Percentiles rank a stretch among this genome's conserved stretches.
phyloP scores from a whole-genome alignment of 768 basidiomycete genomes.

The Xerocomellus chrysenteron region DNA sequence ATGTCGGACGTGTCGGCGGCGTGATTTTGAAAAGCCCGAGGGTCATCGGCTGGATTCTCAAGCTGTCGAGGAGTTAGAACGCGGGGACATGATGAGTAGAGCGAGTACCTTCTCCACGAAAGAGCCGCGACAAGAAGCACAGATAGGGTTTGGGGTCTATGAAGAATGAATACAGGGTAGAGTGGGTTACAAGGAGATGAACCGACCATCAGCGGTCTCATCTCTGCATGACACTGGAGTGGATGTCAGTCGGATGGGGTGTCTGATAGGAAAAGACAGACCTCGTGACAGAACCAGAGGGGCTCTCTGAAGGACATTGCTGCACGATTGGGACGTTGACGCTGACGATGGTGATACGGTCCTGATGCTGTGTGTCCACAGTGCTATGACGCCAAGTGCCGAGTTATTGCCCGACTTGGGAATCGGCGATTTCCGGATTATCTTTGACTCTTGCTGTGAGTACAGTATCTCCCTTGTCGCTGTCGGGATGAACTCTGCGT shows the following conservation, averaged over 20 bases:
- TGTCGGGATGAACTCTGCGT: constrained; percentile 44
- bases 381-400: constrained; percentile 8
- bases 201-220: constrained; percentile 81
- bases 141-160: constrained; percentile 79
- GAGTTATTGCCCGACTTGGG: neutral
- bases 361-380: neutral
- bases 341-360: constrained; percentile 4
- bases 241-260: constrained; percentile 11
- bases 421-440: constrained; percentile 17
- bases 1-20: constrained; percentile 27
- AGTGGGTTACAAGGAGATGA: neutral
- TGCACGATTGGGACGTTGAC: neutral
- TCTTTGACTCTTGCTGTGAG: neutral
- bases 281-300: constrained; percentile 80
- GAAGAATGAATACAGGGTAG: neutral
- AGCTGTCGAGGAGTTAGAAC: constrained; percentile 45
- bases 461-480: neutral
- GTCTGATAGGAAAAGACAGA: constrained; percentile 22
- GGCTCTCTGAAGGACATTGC: constrained; percentile 72
- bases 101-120: constrained; percentile 72
- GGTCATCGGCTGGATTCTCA: constrained; percentile 73
- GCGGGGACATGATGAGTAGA: neutral
- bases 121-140: constrained; percentile 75
- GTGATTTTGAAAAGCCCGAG: constrained; percentile 58
- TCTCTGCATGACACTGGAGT: constrained; percentile 79